Evolutionary conservation across 2,329 filamentous ascomycete genomes (phyloP).

Genomic region (Thielaviopsis punctulata): DNA sequence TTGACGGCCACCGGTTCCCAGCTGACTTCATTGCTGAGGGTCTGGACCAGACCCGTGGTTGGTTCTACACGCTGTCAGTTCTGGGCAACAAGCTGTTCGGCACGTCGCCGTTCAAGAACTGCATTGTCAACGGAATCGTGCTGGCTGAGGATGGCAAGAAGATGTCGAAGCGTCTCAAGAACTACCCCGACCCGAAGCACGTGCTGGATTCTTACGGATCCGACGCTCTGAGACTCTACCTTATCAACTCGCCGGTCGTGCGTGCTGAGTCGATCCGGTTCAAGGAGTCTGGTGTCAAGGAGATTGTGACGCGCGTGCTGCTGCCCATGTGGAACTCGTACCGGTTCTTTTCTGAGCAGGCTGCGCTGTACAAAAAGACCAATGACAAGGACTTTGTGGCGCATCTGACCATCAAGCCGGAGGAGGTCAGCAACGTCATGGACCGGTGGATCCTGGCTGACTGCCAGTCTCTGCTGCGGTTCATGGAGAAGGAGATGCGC

Average conservation of each 20-base stretch:
- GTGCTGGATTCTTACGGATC: slow-evolving; percentile 16
- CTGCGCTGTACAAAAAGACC: slow-evolving; percentile 14
- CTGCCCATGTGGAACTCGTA: slow-evolving; percentile 18
- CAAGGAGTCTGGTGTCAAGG: slow-evolving; percentile 16
- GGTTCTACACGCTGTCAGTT: slow-evolving; percentile 17
- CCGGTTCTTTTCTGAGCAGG: slow-evolving; percentile 17
- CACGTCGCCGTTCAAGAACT: slow-evolving; percentile 17
- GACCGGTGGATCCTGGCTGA: slow-evolving; percentile 89
- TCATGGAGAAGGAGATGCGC: slow-evolving; percentile 84
- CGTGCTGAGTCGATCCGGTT: slow-evolving; percentile 16
- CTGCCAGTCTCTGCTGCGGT: slow-evolving; percentile 78
- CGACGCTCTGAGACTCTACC: slow-evolving; percentile 17
- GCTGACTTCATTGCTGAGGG: slow-evolving; percentile 18
- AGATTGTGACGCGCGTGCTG: slow-evolving; percentile 15
- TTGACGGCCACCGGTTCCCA: slow-evolving; percentile 15
- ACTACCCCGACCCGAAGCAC: slow-evolving; percentile 15
- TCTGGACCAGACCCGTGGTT: slow-evolving; percentile 17
- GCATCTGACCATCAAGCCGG: slow-evolving; percentile 11
- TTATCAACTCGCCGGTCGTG: slow-evolving; percentile 18
- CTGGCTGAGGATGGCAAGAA: slow-evolving; percentile 18
- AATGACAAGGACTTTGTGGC: slow-evolving; percentile 14
- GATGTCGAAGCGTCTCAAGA: slow-evolving; percentile 18
- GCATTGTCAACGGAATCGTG: slow-evolving; percentile 17
- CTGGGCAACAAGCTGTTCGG: slow-evolving; percentile 16
- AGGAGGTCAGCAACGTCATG: slow-evolving; percentile 43